A percentile compares a stretch with the other conserved stretches of the same genome.
These are phyloP conservation scores for Pachyrhizus erosus DNA, from an alignment of 306 rosid species.

Conservation along the genomic window DNA sequence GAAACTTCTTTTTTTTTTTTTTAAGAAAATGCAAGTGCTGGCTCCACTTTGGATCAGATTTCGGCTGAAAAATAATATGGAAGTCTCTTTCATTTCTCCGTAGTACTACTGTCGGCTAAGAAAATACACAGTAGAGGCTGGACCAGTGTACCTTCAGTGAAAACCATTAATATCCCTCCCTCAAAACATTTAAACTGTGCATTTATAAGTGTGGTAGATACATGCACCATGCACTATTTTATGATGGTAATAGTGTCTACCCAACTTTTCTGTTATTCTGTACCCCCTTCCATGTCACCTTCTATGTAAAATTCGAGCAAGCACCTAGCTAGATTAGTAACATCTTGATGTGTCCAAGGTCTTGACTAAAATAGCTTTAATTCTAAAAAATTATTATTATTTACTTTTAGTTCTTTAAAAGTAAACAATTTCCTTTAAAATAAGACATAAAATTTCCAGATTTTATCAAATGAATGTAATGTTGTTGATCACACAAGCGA, in stretches of 20 bases:
- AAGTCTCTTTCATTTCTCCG: slow-evolving; percentile 33
- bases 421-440: no score
- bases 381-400: neutral
- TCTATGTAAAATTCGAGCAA: slow-evolving; percentile 18
- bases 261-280: neutral
- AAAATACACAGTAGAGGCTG: slow-evolving; percentile 37
- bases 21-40: neutral
- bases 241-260: slow-evolving; percentile 40
- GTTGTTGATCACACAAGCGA: no score
- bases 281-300: neutral
- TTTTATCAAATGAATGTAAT: no score
- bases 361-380: neutral
- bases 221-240: slow-evolving; percentile 30
- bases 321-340: neutral
- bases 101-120: slow-evolving; percentile 28
- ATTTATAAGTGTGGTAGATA: slow-evolving; percentile 28
- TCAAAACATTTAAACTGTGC: slow-evolving; percentile 24
- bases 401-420: no score
- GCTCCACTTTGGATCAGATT: slow-evolving; percentile 43
- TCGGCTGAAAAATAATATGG: slow-evolving; percentile 43
- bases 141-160: slow-evolving; percentile 45
- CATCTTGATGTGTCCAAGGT: neutral
- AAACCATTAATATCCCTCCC: slow-evolving; percentile 49
- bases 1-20: neutral
- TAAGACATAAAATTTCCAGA: no score